These are phyloP conservation scores for Ballota nigra DNA, from an alignment of 257 asterid genomes.

Conservation along the genomic window DNA sequence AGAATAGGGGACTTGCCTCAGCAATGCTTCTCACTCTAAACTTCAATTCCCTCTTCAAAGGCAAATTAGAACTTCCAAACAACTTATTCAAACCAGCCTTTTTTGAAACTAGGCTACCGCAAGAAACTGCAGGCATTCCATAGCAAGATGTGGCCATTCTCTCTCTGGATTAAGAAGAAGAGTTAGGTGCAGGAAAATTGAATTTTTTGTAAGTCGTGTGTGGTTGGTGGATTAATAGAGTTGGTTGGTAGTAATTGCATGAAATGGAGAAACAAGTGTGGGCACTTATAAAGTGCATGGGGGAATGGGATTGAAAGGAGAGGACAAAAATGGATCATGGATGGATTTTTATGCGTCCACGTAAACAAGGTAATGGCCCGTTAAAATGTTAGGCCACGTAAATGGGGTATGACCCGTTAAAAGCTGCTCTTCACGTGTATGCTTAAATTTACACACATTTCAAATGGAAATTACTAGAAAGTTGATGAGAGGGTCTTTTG, in stretches of 20 bases:
- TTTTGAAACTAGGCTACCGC: constrained; percentile 14
- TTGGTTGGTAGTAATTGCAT: neutral
- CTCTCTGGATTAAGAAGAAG: neutral
- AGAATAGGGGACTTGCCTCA: constrained; percentile 33
- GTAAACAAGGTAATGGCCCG: constrained; percentile 8
- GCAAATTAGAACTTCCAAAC: constrained; percentile 6
- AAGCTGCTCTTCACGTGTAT: constrained; percentile 25
- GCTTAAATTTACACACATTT: constrained; percentile 9
- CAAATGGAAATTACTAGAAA: no score
- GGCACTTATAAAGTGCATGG: constrained; percentile 35
- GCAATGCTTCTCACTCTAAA: no score
- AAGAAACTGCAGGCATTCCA: no score
- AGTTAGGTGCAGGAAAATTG: neutral
- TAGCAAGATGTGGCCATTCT: constrained; percentile 33
- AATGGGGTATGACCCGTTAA: neutral
- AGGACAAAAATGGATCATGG: constrained; percentile 23
- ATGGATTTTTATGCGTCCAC: constrained; percentile 28
- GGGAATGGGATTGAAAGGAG: neutral
- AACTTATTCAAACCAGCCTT: constrained; percentile 11
- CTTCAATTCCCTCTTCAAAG: constrained; percentile 33
- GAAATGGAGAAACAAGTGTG: neutral
- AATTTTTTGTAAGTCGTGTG: neutral
- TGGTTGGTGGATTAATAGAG: neutral
- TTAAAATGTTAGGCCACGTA: constrained; percentile 12
- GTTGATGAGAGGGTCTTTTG: no score